A percentile compares a stretch with the other conserved stretches of the same genome.
phyloP scores from a whole-genome alignment of 2,329 filamentous ascomycete species.

The Stagonosporopsis chrysanthemi region DNA sequence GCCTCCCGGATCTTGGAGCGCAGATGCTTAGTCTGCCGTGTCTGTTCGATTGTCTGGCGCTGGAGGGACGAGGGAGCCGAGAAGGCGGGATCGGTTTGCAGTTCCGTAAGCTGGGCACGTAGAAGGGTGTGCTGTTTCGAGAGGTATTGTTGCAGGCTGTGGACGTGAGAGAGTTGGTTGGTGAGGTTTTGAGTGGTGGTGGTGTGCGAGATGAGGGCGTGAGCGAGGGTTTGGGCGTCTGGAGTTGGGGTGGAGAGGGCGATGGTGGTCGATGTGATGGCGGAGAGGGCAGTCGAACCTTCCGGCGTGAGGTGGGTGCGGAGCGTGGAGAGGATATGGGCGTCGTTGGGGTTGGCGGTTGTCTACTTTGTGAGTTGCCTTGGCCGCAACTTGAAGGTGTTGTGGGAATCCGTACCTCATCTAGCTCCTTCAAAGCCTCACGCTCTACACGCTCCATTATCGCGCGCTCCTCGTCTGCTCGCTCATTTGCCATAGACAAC shows the following conservation, averaged over 20 bases:
- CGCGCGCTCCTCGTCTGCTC: constrained; percentile 73
- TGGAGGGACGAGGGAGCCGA: constrained; percentile 64
- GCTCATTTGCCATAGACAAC: constrained; percentile 77
- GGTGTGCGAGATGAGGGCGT: constrained; percentile 46
- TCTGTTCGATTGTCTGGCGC: constrained; percentile 76
- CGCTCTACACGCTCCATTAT: constrained; percentile 67
- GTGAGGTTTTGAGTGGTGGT: constrained; percentile 40
- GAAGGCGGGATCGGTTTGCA: constrained; percentile 47
- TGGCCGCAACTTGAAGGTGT: constrained; percentile 14
- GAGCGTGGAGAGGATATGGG: constrained; percentile 36
- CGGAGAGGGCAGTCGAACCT: constrained; percentile 41
- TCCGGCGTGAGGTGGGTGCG: constrained; percentile 36
- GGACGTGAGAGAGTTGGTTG: constrained; percentile 44
- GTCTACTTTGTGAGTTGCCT: constrained; percentile 30
- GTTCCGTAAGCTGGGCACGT: constrained; percentile 38
- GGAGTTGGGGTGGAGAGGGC: constrained; percentile 45
- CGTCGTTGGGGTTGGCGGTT: constrained; percentile 27
- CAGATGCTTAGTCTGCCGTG: constrained; percentile 73
- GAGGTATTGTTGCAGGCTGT: constrained; percentile 45
- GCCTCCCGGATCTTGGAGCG: constrained; percentile 73
- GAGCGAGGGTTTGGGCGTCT: constrained; percentile 40
- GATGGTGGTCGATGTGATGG: constrained; percentile 49
- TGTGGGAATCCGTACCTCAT: constrained; percentile 38
- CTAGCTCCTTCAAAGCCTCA: constrained; percentile 64
- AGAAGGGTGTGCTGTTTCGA: constrained; percentile 42